Evolutionary conservation across 768 basidiomycete species (phyloP).

Genomic region (Podaxis rugospora): DNA sequence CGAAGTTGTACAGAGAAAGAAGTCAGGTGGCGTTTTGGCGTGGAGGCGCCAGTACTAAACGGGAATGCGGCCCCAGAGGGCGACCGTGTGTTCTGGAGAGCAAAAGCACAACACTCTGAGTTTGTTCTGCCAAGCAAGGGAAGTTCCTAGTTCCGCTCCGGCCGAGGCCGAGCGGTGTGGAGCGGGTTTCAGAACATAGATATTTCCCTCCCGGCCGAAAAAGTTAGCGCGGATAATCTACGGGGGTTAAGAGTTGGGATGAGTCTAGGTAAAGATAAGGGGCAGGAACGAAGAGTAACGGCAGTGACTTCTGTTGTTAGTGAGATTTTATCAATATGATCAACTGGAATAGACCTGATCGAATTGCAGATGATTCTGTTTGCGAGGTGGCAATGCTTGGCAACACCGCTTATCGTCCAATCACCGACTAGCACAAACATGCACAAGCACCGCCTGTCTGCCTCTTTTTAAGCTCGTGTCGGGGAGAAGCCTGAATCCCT

Average conservation of each 20-base stretch:
- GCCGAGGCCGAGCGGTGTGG: neutral
- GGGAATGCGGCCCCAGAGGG: neutral
- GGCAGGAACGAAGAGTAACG: neutral
- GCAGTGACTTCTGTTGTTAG: neutral
- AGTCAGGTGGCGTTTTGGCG: slow-evolving; percentile 6
- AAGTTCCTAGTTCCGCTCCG: no score
- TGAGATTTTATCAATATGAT: slow-evolving; percentile 3
- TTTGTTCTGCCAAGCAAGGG: no score
- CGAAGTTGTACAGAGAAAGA: neutral
- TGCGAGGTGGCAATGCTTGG: neutral
- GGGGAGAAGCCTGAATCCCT: slow-evolving; percentile 19
- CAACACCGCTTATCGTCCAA: slow-evolving; percentile 39
- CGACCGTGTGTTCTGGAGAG: neutral
- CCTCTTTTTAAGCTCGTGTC: slow-evolving; percentile 18
- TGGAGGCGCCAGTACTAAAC: neutral
- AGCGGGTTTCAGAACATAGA: neutral
- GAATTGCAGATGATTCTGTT: slow-evolving; percentile 2
- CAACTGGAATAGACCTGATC: neutral
- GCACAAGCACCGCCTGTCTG: slow-evolving; percentile 21
- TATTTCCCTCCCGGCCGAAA: neutral
- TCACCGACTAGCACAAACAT: slow-evolving; percentile 30
- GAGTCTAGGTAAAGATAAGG: neutral
- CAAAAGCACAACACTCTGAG: neutral
- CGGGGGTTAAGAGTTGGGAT: neutral
- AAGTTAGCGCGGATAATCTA: slow-evolving; percentile 6